These are phyloP conservation scores for Apiotrichum laibachii DNA, from an alignment of 1,284 basidiomycete genomes.

Conservation along the genomic window DNA sequence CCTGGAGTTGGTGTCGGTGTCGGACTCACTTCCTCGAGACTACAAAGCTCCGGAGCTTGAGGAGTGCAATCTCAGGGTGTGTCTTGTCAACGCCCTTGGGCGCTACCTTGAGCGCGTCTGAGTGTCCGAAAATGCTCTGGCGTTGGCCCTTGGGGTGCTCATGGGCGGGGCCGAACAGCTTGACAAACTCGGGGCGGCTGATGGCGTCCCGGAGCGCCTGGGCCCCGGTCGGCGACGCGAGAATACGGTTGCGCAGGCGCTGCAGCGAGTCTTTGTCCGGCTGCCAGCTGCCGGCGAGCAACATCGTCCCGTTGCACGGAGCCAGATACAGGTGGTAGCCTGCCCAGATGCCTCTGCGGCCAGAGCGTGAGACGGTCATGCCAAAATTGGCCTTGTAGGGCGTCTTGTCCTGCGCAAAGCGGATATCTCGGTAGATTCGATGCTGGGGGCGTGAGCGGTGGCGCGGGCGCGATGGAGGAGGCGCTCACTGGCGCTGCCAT, in stretches of 20 bases:
- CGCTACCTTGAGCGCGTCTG: conserved; percentile 78
- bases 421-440: conserved; percentile 57
- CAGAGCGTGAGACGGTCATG: conserved; percentile 42
- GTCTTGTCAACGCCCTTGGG: conserved; percentile 82
- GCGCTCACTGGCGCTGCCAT: not conserved
- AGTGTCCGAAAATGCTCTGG: conserved; percentile 72
- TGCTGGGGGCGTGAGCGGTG: conserved; percentile 28
- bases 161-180: conserved; percentile 67
- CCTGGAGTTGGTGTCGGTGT: not conserved
- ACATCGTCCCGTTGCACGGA: conserved; percentile 62
- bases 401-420: conserved; percentile 71
- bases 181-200: conserved; percentile 63
- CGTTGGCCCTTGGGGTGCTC: conserved; percentile 62
- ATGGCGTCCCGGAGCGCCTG: conserved; percentile 69
- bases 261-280: conserved; percentile 74
- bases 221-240: conserved; percentile 36
- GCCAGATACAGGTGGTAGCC: conserved; percentile 55
- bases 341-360: conserved; percentile 50
- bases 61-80: conserved; percentile 77
- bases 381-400: conserved; percentile 78
- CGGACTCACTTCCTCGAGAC: conserved; percentile 63
- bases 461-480: not conserved
- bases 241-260: conserved; percentile 67
- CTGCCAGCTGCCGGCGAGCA: conserved; percentile 81
- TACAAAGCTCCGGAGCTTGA: conserved; percentile 76